Evolutionary conservation across 2,329 filamentous ascomycete species (phyloP).

Genomic region (Clonostachys solani): DNA sequence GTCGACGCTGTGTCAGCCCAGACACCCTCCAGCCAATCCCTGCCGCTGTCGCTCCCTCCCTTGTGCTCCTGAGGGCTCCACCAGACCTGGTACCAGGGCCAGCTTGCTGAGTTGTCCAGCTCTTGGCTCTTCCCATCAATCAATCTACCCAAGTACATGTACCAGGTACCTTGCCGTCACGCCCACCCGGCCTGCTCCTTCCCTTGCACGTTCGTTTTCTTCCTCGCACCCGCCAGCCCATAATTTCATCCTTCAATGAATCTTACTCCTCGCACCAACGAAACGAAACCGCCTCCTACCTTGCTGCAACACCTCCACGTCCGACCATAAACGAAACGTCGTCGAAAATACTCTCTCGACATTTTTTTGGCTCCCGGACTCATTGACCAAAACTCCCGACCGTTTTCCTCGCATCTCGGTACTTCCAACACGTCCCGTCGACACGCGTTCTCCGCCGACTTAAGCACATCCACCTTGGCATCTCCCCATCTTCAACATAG

Average conservation of each 20-base stretch:
- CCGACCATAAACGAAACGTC: no score
- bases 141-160: conserved; percentile 3
- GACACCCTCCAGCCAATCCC: conserved; percentile 22
- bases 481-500: no score
- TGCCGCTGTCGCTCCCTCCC: conserved; percentile 5
- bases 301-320: no score
- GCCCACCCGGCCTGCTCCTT: neutral
- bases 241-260: conserved; percentile 8
- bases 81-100: conserved; percentile 4
- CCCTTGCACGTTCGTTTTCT: neutral
- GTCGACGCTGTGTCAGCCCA: conserved; percentile 21
- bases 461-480: no score
- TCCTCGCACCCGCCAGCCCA: conserved; percentile 1
- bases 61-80: conserved; percentile 3
- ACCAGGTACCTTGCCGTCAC: conserved; percentile 3
- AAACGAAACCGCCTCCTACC: conserved; percentile 1
- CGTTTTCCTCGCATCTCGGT: conserved; percentile 6
- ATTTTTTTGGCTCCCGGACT: conserved; percentile 8
- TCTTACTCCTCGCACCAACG: conserved; percentile 8
- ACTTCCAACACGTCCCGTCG: neutral
- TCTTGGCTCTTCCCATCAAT: conserved; percentile 2
- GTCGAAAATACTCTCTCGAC: conserved; percentile 6
- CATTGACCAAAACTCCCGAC: conserved; percentile 5
- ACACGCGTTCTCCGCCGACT: no score
- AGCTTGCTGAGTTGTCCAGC: conserved; percentile 4